These are phyloP conservation scores for Crithidia sp. DNA, from an alignment of 208 protist species.

Conservation along the genomic window DNA sequence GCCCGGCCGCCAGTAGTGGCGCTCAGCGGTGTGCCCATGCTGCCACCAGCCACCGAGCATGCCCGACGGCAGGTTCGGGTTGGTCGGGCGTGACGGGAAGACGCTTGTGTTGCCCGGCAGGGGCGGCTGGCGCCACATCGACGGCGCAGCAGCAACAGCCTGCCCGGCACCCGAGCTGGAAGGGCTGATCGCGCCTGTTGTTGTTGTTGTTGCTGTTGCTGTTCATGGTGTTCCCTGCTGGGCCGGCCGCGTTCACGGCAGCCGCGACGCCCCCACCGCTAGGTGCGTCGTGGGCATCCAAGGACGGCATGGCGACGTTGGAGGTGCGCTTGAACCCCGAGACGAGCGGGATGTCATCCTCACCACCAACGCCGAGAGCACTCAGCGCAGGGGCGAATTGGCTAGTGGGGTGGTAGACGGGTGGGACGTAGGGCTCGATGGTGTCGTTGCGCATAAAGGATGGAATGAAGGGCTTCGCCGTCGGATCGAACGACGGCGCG, in stretches of 20 bases:
- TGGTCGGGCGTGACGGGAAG: slow-evolving; percentile 18
- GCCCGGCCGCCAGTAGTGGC: slow-evolving; percentile 4
- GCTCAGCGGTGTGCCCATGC: slow-evolving; percentile 5
- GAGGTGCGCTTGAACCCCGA: slow-evolving; percentile 33
- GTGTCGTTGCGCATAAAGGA: slow-evolving; percentile 23
- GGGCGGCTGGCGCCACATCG: slow-evolving; percentile 19
- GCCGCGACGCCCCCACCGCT: not conserved
- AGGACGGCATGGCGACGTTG: not conserved
- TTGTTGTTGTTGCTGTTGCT: not conserved
- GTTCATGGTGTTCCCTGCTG: too few species aligned
- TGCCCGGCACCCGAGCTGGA: not conserved
- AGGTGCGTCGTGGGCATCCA: slow-evolving; percentile 19
- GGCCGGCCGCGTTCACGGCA: too few species aligned
- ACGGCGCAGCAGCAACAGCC: not conserved
- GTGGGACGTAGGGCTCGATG: slow-evolving; percentile 20
- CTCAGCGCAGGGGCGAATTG: slow-evolving; percentile 28
- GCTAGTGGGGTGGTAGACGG: slow-evolving; percentile 27
- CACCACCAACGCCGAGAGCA: slow-evolving; percentile 4
- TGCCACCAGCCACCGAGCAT: not conserved
- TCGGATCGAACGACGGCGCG: slow-evolving; percentile 68
- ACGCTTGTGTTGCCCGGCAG: not conserved
- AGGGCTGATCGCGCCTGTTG: not conserved
- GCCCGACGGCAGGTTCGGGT: not conserved
- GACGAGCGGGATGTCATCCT: slow-evolving; percentile 37
- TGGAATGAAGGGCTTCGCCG: slow-evolving; percentile 40